phyloP scores from a whole-genome alignment of 768 basidiomycete species.

The Lyophyllum semitale region DNA sequence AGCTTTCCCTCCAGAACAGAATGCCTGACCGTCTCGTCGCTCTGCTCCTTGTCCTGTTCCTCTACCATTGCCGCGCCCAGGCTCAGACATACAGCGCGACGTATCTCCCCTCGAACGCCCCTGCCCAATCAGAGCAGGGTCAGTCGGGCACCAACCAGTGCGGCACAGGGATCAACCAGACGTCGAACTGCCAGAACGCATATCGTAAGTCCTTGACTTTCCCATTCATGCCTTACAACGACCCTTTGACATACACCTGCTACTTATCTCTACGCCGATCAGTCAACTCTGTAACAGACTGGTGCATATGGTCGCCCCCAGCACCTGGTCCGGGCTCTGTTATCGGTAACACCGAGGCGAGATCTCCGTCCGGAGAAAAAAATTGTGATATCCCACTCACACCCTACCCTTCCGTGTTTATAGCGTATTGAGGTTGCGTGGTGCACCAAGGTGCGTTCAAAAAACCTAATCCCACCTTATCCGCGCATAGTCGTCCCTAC shows the following conservation, averaged over 20 bases:
- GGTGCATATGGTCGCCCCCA: slow-evolving; percentile 47
- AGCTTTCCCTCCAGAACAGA: not conserved
- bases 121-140: slow-evolving; percentile 51
- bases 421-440: slow-evolving; percentile 46
- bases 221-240: not conserved
- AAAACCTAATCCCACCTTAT: not conserved
- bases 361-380: not conserved
- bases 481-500: not conserved
- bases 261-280: too few species aligned
- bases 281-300: slow-evolving; percentile 63
- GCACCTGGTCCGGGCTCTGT: slow-evolving; percentile 48
- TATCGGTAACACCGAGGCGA: slow-evolving; percentile 65
- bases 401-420: not conserved
- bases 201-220: slow-evolving; percentile 55
- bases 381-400: slow-evolving; percentile 12
- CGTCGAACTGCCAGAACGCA: slow-evolving; percentile 71
- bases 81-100: slow-evolving; percentile 42
- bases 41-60: slow-evolving; percentile 1
- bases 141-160: slow-evolving; percentile 73
- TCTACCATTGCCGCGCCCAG: not conserved
- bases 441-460: slow-evolving; percentile 38
- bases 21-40: not conserved
- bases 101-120: slow-evolving; percentile 50
- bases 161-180: slow-evolving; percentile 53
- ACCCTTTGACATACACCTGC: not conserved